Conservation (phyloP, 2,329 filamentous ascomycete genomes). For the Cryphonectria radicalis region DNA sequence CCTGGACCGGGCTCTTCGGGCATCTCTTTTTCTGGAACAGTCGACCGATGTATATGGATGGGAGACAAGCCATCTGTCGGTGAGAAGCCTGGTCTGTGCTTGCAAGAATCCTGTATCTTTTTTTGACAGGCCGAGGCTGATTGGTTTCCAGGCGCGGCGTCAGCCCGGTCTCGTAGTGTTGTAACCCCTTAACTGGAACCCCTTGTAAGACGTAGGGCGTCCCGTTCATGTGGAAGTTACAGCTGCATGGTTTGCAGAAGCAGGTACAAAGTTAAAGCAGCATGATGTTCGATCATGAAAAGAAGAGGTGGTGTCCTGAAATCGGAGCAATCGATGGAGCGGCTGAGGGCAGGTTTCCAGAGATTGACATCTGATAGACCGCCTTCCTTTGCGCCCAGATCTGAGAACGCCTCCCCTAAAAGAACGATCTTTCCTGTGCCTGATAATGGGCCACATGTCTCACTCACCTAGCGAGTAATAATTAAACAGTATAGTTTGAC, state of each 20-base stretch:
- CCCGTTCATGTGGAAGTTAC: neutral
- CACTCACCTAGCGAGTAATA: conserved; percentile 15
- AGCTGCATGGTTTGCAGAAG: conserved; percentile 3
- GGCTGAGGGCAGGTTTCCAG: neutral
- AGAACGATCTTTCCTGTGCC: neutral
- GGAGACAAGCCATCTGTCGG: conserved; percentile 29
- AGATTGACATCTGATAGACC: conserved; percentile 11
- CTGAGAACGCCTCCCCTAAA: neutral
- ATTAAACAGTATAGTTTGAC: neutral
- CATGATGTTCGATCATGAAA: neutral
- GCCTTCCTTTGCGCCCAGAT: neutral
- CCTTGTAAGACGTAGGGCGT: conserved; percentile 23
- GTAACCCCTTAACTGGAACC: conserved; percentile 19
- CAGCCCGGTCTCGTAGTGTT: conserved; percentile 25
- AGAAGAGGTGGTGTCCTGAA: neutral
- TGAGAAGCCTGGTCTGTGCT: conserved; percentile 25
- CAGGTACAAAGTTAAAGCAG: conserved; percentile 4
- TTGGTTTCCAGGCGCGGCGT: conserved; percentile 21
- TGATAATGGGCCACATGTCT: conserved; percentile 13
- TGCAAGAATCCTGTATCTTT: conserved; percentile 9
- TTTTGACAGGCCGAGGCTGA: conserved; percentile 8
- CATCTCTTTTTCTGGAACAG: neutral
- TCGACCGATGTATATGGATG: conserved; percentile 9
- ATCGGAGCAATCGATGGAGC: neutral
- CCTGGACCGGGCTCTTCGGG: neutral